phyloP scores from a whole-genome alignment of 2,329 filamentous ascomycete species.

The Blastomyces gilchristii region DNA sequence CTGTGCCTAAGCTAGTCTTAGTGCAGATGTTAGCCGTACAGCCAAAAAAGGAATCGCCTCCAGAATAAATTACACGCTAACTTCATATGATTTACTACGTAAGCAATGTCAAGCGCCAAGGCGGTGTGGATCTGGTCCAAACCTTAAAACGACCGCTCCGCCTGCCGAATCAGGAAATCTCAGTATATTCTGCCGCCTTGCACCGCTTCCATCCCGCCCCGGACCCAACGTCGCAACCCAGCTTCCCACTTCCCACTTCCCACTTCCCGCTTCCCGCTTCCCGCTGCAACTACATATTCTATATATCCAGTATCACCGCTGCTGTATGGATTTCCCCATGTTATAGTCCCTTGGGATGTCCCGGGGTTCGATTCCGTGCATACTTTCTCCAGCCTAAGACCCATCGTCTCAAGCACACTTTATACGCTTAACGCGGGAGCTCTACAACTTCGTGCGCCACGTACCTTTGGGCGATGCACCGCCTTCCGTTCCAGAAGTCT shows the following conservation, averaged over 20 bases:
- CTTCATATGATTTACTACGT: not conserved
- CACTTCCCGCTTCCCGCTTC: not conserved
- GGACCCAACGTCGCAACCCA: not conserved
- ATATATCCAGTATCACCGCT: not conserved
- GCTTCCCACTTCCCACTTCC: not conserved
- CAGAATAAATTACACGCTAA: not conserved
- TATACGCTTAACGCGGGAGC: not conserved
- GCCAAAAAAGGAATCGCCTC: too few relatives aligned
- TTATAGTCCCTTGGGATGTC: not conserved
- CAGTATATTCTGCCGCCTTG: not conserved
- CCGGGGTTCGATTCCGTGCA: not conserved
- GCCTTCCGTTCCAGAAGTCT: not conserved
- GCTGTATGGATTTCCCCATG: not conserved
- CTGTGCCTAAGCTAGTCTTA: too few relatives aligned
- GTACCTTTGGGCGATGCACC: constrained; percentile 1
- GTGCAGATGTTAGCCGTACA: too few relatives aligned
- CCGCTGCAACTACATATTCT: not conserved
- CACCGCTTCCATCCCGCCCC: not conserved
- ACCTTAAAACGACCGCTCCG: not conserved
- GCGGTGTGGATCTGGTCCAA: not conserved
- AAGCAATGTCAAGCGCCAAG: not conserved
- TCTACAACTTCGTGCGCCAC: not conserved
- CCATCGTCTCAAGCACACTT: not conserved
- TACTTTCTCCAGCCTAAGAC: not conserved
- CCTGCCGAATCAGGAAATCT: not conserved